Evolutionary conservation across 164 flowering plant genomes (phyloP).

Genomic region (Vitis cinerea): DNA sequence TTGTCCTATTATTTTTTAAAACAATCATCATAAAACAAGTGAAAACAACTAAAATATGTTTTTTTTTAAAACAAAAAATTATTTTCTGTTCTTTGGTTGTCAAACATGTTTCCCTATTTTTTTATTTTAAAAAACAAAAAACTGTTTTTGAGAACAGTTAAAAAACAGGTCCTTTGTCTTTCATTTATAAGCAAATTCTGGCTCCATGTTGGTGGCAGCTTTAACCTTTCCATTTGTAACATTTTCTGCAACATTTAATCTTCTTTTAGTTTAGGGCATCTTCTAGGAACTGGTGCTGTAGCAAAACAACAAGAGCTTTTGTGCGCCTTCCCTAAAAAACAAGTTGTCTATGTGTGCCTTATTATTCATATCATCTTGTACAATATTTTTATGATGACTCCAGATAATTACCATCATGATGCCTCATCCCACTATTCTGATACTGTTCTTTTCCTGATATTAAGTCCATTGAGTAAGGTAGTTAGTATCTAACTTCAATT

Average conservation of each 20-base stretch:
- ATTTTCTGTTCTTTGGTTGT: no score
- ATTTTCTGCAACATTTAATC: background rate
- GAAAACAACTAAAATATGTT: no score
- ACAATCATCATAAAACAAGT: no score
- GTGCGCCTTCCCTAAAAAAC: background rate
- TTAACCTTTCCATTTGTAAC: background rate
- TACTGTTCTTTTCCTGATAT: background rate
- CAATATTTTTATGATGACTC: no score
- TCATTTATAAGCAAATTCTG: background rate
- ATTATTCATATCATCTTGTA: no score
- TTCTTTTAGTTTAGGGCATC: background rate
- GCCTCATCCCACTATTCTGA: background rate
- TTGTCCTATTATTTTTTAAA: no score
- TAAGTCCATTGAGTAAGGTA: background rate
- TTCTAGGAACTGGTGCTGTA: no score
- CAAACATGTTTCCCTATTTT: no score
- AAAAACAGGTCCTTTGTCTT: no score
- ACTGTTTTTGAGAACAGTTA: no score
- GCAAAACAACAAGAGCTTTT: background rate
- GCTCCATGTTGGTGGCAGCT: background rate
- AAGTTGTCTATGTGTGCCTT: background rate
- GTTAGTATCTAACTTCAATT: conserved; percentile 13
- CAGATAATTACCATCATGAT: background rate
- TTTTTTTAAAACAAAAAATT: no score
- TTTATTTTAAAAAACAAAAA: no score